Base-by-base conservation (phyloP, 768 basidiomycete species). In the Rhodotorula babjevae region DNA sequence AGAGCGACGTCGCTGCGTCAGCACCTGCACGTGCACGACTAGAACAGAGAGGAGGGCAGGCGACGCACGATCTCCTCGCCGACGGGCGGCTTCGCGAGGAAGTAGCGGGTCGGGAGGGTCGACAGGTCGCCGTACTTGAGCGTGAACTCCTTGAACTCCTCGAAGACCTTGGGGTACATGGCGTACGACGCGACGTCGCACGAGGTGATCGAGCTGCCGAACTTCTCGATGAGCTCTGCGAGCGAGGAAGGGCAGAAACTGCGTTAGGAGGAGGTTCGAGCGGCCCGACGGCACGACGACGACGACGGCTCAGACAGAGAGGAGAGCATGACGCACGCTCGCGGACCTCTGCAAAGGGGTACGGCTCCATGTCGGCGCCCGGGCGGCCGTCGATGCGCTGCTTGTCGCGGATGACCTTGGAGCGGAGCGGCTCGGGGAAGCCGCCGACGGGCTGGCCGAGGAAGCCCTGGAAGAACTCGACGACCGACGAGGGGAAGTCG, bases 151-250 rank as follows among this genome's bases (percentile, higher is more conserved):
- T 93, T 91, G 73, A 78, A 79, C 66, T 99, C 95, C 81, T 98
- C 96, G 80, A 97, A 98, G 70, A 95, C 93, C 91, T 92, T 77
- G 56, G 95, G 93, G 81, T 97, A 99, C 94, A 99, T 97, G 81
- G 91, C 90, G 84, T 93, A 96, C 63, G 91, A 93, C 52, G 89
- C 88, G 59, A 98, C 94, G 81, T 99, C 96, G 62, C 85, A 84
- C 81, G 95, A 93, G 18, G 90, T 90, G 80, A 99, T 94, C 80
- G 92, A 90, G 82, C 91, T 91, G 66, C 96, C 96, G 82, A 91
- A 98, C 82, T 91, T 96, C 83, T 90, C 90, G 73, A 91, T 87
- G 68, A 99, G 83, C 58, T 63, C 57, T 61, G 60, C 44, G 42
- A 44, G 18, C 16, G 27, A 23, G 7, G 12, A 33, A 11, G 40